These are phyloP conservation scores for Asterochloris sp. DNA, from an alignment of 139 green algal genomes.

Conservation along the genomic window DNA sequence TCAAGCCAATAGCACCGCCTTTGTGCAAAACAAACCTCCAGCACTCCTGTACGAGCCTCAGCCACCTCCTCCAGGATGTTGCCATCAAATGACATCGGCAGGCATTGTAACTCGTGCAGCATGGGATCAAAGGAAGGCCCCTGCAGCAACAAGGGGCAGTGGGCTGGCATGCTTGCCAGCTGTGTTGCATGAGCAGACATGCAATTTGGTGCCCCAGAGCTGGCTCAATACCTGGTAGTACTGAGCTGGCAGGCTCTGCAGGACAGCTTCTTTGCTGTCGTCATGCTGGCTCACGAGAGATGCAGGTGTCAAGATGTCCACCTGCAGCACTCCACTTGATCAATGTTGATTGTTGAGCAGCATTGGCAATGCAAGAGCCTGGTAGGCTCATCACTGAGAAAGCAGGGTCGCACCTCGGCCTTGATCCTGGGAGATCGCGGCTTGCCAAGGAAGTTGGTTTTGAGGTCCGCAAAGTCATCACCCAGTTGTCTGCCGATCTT, in stretches of 20 bases:
- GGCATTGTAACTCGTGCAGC: conserved; percentile 1
- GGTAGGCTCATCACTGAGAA: no score
- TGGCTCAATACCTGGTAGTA: conserved; percentile 8
- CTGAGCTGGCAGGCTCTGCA: conserved; percentile 1
- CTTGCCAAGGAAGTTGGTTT: no score
- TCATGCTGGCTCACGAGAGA: conserved; percentile 3
- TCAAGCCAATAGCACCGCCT: neutral
- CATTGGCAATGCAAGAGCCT: neutral
- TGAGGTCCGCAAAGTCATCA: neutral
- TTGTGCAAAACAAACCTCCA: conserved; percentile 30
- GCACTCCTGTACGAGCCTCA: conserved; percentile 35
- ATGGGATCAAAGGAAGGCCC: conserved; percentile 21
- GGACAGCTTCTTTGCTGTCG: neutral
- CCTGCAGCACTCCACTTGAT: neutral
- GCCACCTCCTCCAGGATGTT: conserved; percentile 27
- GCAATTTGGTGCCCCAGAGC: no score
- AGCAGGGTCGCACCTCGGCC: no score
- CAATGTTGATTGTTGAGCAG: neutral
- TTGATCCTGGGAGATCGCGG: no score
- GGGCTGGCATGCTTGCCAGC: no score
- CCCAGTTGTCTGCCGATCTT: conserved; percentile 11
- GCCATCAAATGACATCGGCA: neutral
- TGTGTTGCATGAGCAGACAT: no score
- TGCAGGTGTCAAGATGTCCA: neutral
- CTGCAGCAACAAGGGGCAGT: no score